phyloP scores from a whole-genome alignment of 2,329 filamentous ascomycete genomes.

The Paraphaeosphaeria minitans region DNA sequence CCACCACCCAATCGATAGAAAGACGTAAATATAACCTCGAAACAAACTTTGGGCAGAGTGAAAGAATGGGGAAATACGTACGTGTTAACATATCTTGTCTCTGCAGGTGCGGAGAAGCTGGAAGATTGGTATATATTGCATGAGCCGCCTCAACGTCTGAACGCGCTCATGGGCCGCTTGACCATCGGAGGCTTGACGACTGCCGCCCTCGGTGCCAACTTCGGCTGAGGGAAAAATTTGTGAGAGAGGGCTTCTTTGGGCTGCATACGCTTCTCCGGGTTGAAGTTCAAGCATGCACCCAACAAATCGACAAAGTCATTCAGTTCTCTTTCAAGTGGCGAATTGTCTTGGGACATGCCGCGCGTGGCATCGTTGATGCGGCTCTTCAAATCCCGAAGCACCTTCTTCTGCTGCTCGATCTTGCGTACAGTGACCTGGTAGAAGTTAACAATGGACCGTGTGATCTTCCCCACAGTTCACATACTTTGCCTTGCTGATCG shows the following conservation, averaged over 20 bases:
- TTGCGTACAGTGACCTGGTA: slow-evolving; percentile 68
- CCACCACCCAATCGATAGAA: not conserved
- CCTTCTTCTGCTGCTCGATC: slow-evolving; percentile 68
- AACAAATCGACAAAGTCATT: slow-evolving; percentile 85
- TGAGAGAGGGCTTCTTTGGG: slow-evolving; percentile 86
- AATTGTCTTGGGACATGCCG: slow-evolving; percentile 68
- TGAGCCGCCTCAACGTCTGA: slow-evolving; percentile 2
- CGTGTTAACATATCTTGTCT: not conserved
- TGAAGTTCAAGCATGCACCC: slow-evolving; percentile 84
- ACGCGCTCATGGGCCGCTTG: slow-evolving; percentile 3
- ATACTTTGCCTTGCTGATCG: slow-evolving; percentile 53
- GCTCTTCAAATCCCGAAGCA: slow-evolving; percentile 71
- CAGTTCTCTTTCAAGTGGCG: slow-evolving; percentile 72
- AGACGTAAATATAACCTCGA: not conserved
- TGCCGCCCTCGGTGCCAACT: slow-evolving; percentile 24
- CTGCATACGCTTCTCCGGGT: slow-evolving; percentile 90
- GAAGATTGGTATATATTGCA: not conserved
- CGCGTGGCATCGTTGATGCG: slow-evolving; percentile 74
- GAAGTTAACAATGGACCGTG: slow-evolving; percentile 16
- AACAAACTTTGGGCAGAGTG: not conserved
- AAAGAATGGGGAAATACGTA: no score
- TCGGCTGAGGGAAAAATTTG: slow-evolving; percentile 71
- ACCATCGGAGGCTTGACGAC: slow-evolving; percentile 34
- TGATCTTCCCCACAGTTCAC: slow-evolving; percentile 1
- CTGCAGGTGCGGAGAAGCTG: not conserved